Percentiles rank a stretch among this genome's conserved stretches.
These are phyloP conservation scores for Epichloe uncinata DNA, from an alignment of 2,329 filamentous ascomycete genomes.

Conservation along the genomic window DNA sequence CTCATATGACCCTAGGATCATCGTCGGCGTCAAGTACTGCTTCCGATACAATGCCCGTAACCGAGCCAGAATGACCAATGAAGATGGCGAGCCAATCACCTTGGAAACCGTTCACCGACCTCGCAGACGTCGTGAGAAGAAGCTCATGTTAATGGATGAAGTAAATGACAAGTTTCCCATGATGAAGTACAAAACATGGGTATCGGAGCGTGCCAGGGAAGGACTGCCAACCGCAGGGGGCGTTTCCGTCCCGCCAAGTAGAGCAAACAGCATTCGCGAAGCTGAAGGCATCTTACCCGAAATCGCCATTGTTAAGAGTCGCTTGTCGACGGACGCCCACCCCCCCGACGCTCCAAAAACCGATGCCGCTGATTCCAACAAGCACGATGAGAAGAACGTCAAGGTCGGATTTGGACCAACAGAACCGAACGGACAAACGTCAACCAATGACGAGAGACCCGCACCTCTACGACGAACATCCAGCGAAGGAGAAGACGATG, in stretches of 20 bases:
- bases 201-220: constrained; percentile 66
- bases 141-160: constrained; percentile 97
- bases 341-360: constrained; percentile 11
- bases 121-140: constrained; percentile 88
- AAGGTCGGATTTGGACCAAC: constrained; percentile 8
- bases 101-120: constrained; percentile 71
- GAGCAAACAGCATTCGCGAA: constrained; percentile 59
- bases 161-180: constrained; percentile 96
- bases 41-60: constrained; percentile 96
- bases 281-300: constrained; percentile 42
- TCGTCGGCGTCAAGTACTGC: constrained; percentile 98
- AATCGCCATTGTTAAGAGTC: constrained; percentile 28
- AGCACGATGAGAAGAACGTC: constrained; percentile 7
- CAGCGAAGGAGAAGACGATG: constrained; percentile 48
- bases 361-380: constrained; percentile 8
- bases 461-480: constrained; percentile 25
- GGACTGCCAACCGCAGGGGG: constrained; percentile 76
- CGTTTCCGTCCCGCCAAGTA: constrained; percentile 60
- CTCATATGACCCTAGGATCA: constrained; percentile 58
- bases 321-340: constrained; percentile 22
- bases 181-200: constrained; percentile 94
- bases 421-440: constrained; percentile 13
- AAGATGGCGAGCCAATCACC: constrained; percentile 80
- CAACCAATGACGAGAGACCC: constrained; percentile 13
- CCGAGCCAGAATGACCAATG: constrained; percentile 60